Evolutionary conservation across 2,329 filamentous ascomycete genomes (phyloP).

Genomic region (Coleophoma eucalyptorum): DNA sequence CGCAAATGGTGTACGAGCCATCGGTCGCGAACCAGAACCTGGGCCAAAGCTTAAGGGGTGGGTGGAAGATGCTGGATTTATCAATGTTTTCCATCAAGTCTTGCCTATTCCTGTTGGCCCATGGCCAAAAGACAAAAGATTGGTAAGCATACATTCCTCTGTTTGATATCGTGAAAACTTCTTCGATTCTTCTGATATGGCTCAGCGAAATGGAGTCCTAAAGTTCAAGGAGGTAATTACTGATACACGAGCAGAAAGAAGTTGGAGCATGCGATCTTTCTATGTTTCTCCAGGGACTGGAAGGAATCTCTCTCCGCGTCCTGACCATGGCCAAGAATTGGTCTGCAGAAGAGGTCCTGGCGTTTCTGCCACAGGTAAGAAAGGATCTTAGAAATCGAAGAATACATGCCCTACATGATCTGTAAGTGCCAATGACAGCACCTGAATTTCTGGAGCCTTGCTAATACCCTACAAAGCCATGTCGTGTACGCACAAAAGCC

Average conservation of each 20-base stretch:
- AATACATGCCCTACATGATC: conserved; percentile 21
- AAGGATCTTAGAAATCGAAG: conserved; percentile 20
- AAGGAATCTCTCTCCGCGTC: conserved; percentile 25
- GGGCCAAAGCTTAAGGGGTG: conserved; percentile 10
- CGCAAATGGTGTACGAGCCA: conserved; percentile 3
- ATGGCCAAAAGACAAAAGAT: conserved; percentile 31
- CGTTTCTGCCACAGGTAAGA: conserved; percentile 19
- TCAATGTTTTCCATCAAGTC: conserved; percentile 25
- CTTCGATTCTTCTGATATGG: too few relatives aligned
- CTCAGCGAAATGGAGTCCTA: too few relatives aligned
- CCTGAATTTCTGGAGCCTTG: neutral
- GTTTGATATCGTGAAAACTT: too few relatives aligned
- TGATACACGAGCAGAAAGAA: conserved; percentile 4
- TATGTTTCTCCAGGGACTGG: conserved; percentile 13
- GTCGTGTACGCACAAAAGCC: neutral
- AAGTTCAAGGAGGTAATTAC: neutral
- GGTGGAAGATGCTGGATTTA: conserved; percentile 34
- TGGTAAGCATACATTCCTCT: conserved; percentile 6
- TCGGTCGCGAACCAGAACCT: conserved; percentile 7
- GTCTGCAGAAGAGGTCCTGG: conserved; percentile 18
- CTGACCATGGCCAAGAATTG: conserved; percentile 25
- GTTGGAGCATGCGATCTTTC: conserved; percentile 7
- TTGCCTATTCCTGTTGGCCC: conserved; percentile 31
- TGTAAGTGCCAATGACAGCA: neutral
- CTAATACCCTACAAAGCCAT: neutral